Conservation (phyloP, 2,329 filamentous ascomycete genomes). For the Ceratocystis variospora region DNA sequence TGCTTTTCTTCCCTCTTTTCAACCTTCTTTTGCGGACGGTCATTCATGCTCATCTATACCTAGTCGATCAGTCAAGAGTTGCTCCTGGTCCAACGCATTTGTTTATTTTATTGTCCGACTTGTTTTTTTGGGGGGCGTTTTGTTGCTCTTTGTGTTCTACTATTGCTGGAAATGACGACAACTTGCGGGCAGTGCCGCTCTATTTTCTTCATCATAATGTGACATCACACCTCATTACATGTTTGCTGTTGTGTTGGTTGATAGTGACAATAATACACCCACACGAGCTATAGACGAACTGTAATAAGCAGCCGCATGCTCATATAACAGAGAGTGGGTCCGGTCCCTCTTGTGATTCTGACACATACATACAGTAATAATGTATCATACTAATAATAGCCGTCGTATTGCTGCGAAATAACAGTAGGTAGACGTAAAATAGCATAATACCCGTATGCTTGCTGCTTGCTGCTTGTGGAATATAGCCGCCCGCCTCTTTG, state of each 20-base stretch:
- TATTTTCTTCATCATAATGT: neutral
- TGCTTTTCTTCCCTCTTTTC: neutral
- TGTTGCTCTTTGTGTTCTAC: too few relatives aligned
- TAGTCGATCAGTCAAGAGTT: neutral
- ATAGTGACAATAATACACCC: neutral
- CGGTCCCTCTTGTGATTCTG: too few relatives aligned
- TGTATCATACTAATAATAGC: neutral
- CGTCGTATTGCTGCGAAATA: too few relatives aligned
- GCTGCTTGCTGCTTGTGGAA: neutral
- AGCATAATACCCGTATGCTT: neutral
- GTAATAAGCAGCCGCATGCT: too few relatives aligned
- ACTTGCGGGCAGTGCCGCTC: neutral
- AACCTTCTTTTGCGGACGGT: neutral
- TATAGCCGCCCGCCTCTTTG: neutral
- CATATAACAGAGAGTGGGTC: too few relatives aligned
- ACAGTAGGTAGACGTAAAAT: too few relatives aligned
- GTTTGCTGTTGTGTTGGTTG: too few relatives aligned
- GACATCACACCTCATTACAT: neutral
- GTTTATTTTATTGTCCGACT: neutral
- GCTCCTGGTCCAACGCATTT: conserved; percentile 1
- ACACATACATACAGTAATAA: neutral
- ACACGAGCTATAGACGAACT: neutral
- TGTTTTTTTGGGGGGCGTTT: too few relatives aligned
- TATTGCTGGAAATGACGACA: too few relatives aligned
- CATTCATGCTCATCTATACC: conserved; percentile 6